A percentile compares a stretch with the other conserved stretches of the same genome.
phyloP scores from a whole-genome alignment of 1,284 basidiomycete species.

The Cutaneotrichosporon curvatum region DNA sequence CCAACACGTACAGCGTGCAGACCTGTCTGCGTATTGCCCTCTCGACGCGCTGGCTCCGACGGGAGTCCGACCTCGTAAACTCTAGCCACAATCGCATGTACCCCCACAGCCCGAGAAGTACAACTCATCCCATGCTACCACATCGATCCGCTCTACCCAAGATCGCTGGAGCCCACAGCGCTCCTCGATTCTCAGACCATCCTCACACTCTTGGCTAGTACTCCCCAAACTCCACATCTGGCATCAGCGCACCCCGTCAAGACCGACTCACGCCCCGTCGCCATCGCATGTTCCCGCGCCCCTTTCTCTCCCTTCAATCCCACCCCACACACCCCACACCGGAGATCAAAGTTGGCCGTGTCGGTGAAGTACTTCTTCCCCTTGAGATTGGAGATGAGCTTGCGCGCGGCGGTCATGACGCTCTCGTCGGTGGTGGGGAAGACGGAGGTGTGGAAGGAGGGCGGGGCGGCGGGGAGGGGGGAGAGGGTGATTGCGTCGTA shows the following conservation, averaged over 20 bases:
- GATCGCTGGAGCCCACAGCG: no score
- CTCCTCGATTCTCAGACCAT: no score
- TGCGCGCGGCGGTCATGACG: constrained; percentile 59
- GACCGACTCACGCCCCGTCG: constrained; percentile 66
- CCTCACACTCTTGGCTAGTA: no score
- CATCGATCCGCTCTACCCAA: no score
- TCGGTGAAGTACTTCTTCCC: constrained; percentile 78
- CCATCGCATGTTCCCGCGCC: constrained; percentile 73
- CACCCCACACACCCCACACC: constrained; percentile 49
- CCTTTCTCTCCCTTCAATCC: constrained; percentile 88
- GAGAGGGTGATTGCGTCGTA: constrained; percentile 81
- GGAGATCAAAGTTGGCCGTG: constrained; percentile 78
- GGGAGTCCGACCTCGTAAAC: no score
- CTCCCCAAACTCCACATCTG: constrained; percentile 67
- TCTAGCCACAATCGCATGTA: no score
- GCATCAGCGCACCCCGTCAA: constrained; percentile 1
- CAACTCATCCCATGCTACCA: no score
- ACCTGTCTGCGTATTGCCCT: no score
- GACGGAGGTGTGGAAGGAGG: constrained; percentile 80
- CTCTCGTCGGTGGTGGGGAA: constrained; percentile 59
- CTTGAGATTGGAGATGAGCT: constrained; percentile 64
- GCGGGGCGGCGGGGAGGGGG: constrained; percentile 64
- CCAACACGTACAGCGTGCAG: no score
- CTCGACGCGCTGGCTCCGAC: no score
- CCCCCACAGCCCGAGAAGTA: no score